Percentiles rank a stretch among this genome's conserved stretches.
These are phyloP conservation scores for Fusarium acutatum DNA, from an alignment of 2,329 filamentous ascomycete species.

Conservation along the genomic window DNA sequence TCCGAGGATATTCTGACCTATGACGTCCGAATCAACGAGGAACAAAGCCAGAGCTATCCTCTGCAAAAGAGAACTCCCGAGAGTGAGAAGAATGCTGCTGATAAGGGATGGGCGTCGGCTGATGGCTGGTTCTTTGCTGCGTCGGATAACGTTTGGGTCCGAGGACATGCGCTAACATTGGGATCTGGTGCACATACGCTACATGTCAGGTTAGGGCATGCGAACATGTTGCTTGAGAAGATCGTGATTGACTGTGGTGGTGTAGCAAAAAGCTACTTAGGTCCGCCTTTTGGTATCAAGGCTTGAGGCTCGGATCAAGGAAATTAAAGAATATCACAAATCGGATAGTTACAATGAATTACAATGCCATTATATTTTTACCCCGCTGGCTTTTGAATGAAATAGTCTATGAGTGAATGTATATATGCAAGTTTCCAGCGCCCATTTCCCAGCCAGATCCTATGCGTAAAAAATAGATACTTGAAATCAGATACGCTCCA, in stretches of 20 bases:
- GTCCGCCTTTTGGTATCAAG: conserved; percentile 6
- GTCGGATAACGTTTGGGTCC: conserved; percentile 22
- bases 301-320: neutral
- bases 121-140: conserved; percentile 35
- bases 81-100: conserved; percentile 22
- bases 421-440: neutral
- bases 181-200: neutral
- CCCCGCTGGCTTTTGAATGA: neutral
- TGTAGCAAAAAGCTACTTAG: conserved; percentile 22
- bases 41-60: neutral
- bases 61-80: conserved; percentile 13
- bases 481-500: neutral
- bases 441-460: neutral
- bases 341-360: rapidly evolving
- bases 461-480: neutral
- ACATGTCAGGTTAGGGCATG: neutral
- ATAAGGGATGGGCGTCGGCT: conserved; percentile 26
- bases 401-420: neutral
- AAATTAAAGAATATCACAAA: rapidly evolving
- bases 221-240: conserved; percentile 35
- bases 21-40: conserved; percentile 5
- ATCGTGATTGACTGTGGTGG: conserved; percentile 24
- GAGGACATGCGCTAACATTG: neutral
- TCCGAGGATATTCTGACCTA: conserved; percentile 16
- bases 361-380: neutral